Conservation (phyloP, 768 basidiomycete species). For the Gelatoporia subvermispora region DNA sequence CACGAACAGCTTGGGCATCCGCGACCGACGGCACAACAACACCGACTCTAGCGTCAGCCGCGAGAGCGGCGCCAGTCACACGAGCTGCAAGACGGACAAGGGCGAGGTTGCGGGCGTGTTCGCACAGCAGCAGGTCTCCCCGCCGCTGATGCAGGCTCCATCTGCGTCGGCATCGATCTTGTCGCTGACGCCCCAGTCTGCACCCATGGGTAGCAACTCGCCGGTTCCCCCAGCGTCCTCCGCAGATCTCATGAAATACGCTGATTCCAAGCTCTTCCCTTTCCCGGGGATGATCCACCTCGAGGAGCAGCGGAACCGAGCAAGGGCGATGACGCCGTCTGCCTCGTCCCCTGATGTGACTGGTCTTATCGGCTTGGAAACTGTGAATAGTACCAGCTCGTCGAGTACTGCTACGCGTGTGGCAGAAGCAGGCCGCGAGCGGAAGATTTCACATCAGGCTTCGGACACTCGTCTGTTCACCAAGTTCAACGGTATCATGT, state of each 20-base stretch:
- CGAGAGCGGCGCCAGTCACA: constrained; percentile 71
- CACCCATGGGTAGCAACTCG: constrained; percentile 52
- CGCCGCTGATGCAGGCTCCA: constrained; percentile 47
- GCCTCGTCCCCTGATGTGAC: constrained; percentile 46
- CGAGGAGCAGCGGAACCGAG: constrained; percentile 65
- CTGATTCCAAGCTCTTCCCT: constrained; percentile 77
- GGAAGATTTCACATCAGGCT: constrained; percentile 60
- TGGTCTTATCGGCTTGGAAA: constrained; percentile 37
- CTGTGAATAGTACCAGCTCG: constrained; percentile 38
- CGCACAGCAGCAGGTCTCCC: constrained; percentile 36
- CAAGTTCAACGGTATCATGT: constrained; percentile 41
- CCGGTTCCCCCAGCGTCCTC: constrained; percentile 75
- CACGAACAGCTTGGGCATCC: constrained; percentile 67
- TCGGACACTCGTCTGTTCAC: constrained; percentile 63
- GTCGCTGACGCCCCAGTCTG: constrained; percentile 51
- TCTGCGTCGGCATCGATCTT: constrained; percentile 62
- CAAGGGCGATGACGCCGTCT: constrained; percentile 45
- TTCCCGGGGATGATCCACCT: constrained; percentile 79
- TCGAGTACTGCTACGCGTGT: constrained; percentile 44
- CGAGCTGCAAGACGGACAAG: constrained; percentile 57
- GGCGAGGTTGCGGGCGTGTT: constrained; percentile 26
- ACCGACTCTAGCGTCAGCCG: constrained; percentile 71
- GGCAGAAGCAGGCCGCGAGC: constrained; percentile 50
- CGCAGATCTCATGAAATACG: constrained; percentile 68
- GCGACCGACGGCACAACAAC: constrained; percentile 55